Evolutionary conservation across 495 filamentous ascomycete genomes (phyloP).

Genomic region (Annulohypoxylon moriforme): DNA sequence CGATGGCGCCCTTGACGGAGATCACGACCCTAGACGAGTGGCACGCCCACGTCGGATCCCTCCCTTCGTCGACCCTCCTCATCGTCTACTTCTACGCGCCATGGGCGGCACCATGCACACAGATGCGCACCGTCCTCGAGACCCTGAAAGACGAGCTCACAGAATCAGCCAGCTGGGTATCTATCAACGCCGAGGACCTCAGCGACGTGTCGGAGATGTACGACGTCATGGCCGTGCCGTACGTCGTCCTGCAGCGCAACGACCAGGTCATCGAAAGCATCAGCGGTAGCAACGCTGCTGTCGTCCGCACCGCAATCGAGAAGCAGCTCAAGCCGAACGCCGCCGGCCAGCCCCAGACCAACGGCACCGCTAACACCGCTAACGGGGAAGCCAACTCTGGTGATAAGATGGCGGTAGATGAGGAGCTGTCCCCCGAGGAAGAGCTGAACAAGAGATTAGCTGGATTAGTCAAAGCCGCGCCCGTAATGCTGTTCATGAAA

Average conservation of each 20-base stretch:
- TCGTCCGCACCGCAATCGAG: constrained; percentile 85
- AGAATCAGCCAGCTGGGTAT: constrained; percentile 76
- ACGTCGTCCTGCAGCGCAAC: constrained; percentile 81
- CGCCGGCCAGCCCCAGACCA: constrained; percentile 19
- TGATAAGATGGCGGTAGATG: constrained; percentile 11
- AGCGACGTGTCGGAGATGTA: constrained; percentile 88
- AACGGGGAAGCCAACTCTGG: neutral
- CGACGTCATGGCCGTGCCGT: constrained; percentile 93
- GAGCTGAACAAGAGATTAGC: constrained; percentile 79
- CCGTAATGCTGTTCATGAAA: constrained; percentile 98
- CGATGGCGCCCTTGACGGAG: constrained; percentile 65
- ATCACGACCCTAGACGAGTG: constrained; percentile 78
- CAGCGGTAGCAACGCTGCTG: constrained; percentile 86
- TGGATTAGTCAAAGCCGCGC: constrained; percentile 90
- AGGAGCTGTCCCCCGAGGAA: constrained; percentile 64
- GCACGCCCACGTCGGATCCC: constrained; percentile 68
- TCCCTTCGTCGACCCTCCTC: constrained; percentile 74
- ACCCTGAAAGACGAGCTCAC: constrained; percentile 85
- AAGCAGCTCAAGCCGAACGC: constrained; percentile 59
- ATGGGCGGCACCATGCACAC: constrained; percentile 96
- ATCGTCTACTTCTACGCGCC: constrained; percentile 94
- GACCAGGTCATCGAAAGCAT: constrained; percentile 79
- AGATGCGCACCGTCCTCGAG: constrained; percentile 88
- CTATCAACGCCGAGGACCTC: constrained; percentile 89
- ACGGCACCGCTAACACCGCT: constrained; percentile 36